phyloP scores from a whole-genome alignment of 768 basidiomycete species.

The Mycena belliarum region DNA sequence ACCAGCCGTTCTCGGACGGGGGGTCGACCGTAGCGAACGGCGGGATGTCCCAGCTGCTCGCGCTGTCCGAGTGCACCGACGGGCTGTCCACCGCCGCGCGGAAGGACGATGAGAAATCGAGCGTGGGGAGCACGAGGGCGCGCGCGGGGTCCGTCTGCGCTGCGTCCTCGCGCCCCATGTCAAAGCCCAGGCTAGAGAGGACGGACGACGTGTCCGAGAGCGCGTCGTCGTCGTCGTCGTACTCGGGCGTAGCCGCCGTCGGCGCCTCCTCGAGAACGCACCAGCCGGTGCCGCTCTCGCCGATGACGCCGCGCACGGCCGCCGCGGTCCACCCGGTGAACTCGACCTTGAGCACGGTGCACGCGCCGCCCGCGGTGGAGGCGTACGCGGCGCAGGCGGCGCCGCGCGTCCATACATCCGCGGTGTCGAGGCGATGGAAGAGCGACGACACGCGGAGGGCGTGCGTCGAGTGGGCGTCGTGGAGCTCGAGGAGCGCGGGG shows the following conservation, averaged over 20 bases:
- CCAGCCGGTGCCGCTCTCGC: slow-evolving; percentile 74
- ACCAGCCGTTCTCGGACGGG: slow-evolving; percentile 30
- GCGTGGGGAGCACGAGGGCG: slow-evolving; percentile 75
- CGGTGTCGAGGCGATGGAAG: slow-evolving; percentile 70
- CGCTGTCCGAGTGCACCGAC: neutral
- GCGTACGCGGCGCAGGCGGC: slow-evolving; percentile 66
- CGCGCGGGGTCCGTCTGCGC: slow-evolving; percentile 52
- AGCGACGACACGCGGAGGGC: slow-evolving; percentile 64
- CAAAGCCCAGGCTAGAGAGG: slow-evolving; percentile 25
- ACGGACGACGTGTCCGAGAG: slow-evolving; percentile 35
- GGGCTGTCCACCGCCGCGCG: slow-evolving; percentile 10
- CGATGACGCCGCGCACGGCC: slow-evolving; percentile 66
- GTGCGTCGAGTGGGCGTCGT: slow-evolving; percentile 55
- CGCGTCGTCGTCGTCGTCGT: slow-evolving; percentile 31
- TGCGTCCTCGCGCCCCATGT: slow-evolving; percentile 3
- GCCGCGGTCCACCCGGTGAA: slow-evolving; percentile 74
- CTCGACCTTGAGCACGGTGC: slow-evolving; percentile 61
- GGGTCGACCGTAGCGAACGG: slow-evolving; percentile 26
- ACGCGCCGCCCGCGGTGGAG: slow-evolving; percentile 37
- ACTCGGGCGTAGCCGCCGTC: slow-evolving; percentile 24
- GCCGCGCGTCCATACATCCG: slow-evolving; percentile 65
- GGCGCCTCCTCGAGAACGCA: slow-evolving; percentile 65
- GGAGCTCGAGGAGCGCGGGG: slow-evolving; percentile 50
- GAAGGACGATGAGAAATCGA: slow-evolving; percentile 67
- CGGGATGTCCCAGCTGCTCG: too few species aligned